phyloP scores from a whole-genome alignment of 139 green algal species.

The Marvania coccoides region DNA sequence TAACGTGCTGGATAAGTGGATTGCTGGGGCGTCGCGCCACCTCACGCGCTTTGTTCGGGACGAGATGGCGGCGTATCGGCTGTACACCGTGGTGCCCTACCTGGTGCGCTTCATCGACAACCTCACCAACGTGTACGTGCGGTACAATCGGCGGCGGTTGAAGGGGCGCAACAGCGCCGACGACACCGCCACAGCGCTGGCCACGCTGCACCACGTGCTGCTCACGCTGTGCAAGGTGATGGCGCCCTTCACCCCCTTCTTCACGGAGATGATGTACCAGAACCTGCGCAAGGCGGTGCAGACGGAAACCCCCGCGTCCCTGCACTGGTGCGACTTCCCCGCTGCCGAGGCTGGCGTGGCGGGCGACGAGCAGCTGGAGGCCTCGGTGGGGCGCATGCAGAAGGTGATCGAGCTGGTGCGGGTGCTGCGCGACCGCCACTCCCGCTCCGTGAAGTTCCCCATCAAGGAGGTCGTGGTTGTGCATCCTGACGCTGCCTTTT shows the following conservation, averaged over 20 bases:
- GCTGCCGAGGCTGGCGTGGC: not conserved
- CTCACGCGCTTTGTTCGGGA: slow-evolving; percentile 72
- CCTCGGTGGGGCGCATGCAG: slow-evolving; percentile 81
- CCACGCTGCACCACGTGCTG: slow-evolving; percentile 78
- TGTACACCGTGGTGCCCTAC: slow-evolving; percentile 94
- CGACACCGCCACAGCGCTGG: slow-evolving; percentile 61
- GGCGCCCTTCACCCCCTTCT: slow-evolving; percentile 98
- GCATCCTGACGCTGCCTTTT: slow-evolving; percentile 71
- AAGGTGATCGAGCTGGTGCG: slow-evolving; percentile 82
- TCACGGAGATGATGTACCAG: slow-evolving; percentile 97
- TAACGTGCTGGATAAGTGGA: slow-evolving; percentile 91
- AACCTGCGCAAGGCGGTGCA: slow-evolving; percentile 70
- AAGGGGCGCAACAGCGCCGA: slow-evolving; percentile 61
- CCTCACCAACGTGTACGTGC: slow-evolving; percentile 98
- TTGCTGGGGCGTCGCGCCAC: slow-evolving; percentile 62
- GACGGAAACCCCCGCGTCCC: slow-evolving; percentile 36
- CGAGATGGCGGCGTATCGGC: slow-evolving; percentile 96
- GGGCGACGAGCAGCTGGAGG: slow-evolving; percentile 64
- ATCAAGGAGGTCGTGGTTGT: slow-evolving; percentile 74
- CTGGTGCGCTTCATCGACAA: slow-evolving; percentile 93
- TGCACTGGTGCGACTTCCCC: slow-evolving; percentile 89
- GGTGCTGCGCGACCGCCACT: slow-evolving; percentile 69
- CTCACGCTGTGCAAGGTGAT: slow-evolving; percentile 87
- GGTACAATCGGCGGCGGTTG: slow-evolving; percentile 94
- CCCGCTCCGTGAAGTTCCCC: slow-evolving; percentile 69